These are phyloP conservation scores for Moesziomyces sp. DNA, from an alignment of 1,284 basidiomycete species.

Conservation along the genomic window DNA sequence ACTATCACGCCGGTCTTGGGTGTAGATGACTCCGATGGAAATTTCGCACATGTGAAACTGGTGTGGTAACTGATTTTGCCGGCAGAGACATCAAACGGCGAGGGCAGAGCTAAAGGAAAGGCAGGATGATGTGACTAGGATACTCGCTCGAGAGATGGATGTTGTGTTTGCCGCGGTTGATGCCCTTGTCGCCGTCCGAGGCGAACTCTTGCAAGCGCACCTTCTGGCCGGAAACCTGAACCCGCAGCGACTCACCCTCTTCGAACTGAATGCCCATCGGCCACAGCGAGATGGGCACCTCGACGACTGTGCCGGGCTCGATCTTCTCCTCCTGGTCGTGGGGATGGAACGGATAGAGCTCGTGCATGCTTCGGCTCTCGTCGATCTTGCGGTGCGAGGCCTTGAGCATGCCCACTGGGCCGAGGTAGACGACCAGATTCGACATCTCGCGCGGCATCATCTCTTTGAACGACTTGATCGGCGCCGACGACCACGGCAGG, in stretches of 20 bases:
- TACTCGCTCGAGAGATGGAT: neutral
- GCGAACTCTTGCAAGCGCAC: neutral
- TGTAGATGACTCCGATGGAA: no score
- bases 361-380: conserved; percentile 5
- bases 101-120: conserved; percentile 1
- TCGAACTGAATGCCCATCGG: conserved; percentile 6
- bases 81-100: no score
- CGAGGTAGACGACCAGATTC: conserved; percentile 4
- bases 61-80: no score
- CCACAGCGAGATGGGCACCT: conserved; percentile 6
- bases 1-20: neutral
- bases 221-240: conserved; percentile 4
- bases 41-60: neutral
- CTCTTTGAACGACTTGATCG: conserved; percentile 8
- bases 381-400: conserved; percentile 10
- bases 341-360: conserved; percentile 11
- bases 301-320: conserved; percentile 3
- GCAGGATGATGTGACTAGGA: conserved; percentile 6
- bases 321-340: conserved; percentile 7
- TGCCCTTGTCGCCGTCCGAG: conserved; percentile 3
- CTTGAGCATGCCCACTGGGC: conserved; percentile 5
- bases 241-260: conserved; percentile 7
- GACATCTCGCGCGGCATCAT: conserved; percentile 3
- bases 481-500: conserved; percentile 2
- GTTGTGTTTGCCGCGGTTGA: conserved; percentile 8